Evolutionary conservation across 2,329 filamentous ascomycete genomes (phyloP).

Genomic region (Dothiorella sarmentorum): DNA sequence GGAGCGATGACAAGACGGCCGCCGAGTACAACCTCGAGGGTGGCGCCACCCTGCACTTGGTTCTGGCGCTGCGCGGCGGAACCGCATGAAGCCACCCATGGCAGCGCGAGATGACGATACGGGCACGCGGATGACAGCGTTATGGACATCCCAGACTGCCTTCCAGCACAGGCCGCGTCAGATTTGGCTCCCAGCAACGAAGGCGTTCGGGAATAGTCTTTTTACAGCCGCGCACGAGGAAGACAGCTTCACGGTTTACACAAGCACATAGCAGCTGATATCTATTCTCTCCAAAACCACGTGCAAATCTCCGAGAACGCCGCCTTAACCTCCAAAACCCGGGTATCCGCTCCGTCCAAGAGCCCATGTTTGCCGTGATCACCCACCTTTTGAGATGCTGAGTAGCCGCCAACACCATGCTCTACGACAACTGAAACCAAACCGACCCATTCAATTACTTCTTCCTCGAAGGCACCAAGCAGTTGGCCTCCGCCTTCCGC

Average conservation of each 20-base stretch:
- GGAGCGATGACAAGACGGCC: slow-evolving; percentile 93
- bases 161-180: neutral
- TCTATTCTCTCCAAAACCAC: too few relatives aligned
- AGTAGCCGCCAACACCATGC: neutral
- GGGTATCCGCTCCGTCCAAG: slow-evolving; percentile 7
- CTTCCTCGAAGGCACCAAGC: neutral
- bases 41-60: slow-evolving; percentile 90
- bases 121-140: neutral
- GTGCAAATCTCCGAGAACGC: too few relatives aligned
- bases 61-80: slow-evolving; percentile 88
- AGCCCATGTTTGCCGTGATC: neutral
- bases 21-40: slow-evolving; percentile 86
- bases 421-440: neutral
- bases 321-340: neutral
- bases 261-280: neutral
- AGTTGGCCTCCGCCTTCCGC: slow-evolving; percentile 7
- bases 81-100: neutral
- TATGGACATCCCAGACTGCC: neutral
- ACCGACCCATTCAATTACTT: neutral
- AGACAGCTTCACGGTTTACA: neutral
- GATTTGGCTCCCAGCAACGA: neutral
- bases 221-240: too few relatives aligned
- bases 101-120: neutral
- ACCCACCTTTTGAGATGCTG: neutral
- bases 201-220: neutral